Base-by-base conservation (phyloP, 164 flowering plant genomes). In the Vitis amurensis region DNA sequence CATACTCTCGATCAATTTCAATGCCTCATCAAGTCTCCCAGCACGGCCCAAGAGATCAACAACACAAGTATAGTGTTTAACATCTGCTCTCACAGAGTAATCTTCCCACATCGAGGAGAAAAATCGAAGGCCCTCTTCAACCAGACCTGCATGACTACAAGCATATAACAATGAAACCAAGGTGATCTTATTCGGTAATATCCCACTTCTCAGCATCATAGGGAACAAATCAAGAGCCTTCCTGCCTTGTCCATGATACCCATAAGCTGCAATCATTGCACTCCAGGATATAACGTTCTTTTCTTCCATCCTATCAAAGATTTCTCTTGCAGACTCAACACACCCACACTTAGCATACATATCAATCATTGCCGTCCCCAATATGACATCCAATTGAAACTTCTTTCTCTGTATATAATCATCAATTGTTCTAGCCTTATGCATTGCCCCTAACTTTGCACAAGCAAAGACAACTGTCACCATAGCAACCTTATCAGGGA, bases 301-400 rank as follows among this genome's bases (percentile, higher is more conserved):
- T 16, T 76, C 76, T 59, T 55, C 59, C 88, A 83, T 86, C 53
- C 58, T 14, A 58, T 84, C 81, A 68, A 88, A 88, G 12, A 86
- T 74, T 61, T 76, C 76, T 68, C 77, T 83, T 1, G 91, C 87
- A 53, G 67, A 70, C 47, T 76, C 83, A 30, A 84, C 65, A 52
- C 81, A 70, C 44, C 91, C 91, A 63, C 89, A 88, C 71, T 84
- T 88, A 0, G 88, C 85, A 70, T 86, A 82, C 89, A 88, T 88
- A 71, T 84, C 88, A 63, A 86, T 82, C 78, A 84, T 53, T 17
- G 88, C 87, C 10, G 89, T 88, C 11, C 83, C 88, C 53, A 88
- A 66, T 10, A 84, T 77, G 58, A 83, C 88, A 62, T 84, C 77
- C 60, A 82, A 62, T 0, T 73, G 66, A 71, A 78, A 81, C 14